phyloP scores from a whole-genome alignment of 306 rosid species.

The Fagus sylvatica region DNA sequence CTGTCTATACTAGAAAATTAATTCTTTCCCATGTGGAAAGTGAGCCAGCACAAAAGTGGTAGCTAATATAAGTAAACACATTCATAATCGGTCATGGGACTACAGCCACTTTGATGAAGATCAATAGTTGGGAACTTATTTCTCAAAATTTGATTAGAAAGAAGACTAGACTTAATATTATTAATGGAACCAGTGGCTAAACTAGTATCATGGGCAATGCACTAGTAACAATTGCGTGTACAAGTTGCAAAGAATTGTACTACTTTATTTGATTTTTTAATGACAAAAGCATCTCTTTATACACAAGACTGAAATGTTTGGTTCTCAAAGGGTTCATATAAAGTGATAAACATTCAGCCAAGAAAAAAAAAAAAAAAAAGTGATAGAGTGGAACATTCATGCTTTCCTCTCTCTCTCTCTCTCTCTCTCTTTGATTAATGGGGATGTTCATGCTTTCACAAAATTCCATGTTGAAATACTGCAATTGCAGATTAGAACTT shows the following conservation, averaged over 20 bases:
- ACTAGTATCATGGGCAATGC: not conserved
- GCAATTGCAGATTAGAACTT: not conserved
- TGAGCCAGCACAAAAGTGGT: constrained; percentile 1
- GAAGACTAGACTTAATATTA: not conserved
- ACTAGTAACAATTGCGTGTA: not conserved
- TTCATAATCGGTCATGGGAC: not conserved
- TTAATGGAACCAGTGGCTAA: not conserved
- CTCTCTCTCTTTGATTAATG: too few species aligned
- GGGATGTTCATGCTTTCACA: not conserved
- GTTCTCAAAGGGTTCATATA: not conserved
- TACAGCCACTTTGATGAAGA: not conserved
- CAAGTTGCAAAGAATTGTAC: not conserved
- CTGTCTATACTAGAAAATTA: not conserved
- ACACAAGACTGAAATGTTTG: not conserved
- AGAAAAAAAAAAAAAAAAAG: not conserved
- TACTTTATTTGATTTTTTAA: not conserved
- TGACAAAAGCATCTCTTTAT: not conserved
- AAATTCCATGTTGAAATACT: not conserved
- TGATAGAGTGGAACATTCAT: not conserved
- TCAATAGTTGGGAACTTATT: not conserved
- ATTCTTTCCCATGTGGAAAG: not conserved
- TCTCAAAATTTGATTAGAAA: not conserved
- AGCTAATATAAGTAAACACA: not conserved
- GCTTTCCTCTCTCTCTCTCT: too few species aligned
- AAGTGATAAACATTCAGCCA: not conserved